phyloP scores from a whole-genome alignment of 768 basidiomycete genomes.

The Lactifluus echinatus region DNA sequence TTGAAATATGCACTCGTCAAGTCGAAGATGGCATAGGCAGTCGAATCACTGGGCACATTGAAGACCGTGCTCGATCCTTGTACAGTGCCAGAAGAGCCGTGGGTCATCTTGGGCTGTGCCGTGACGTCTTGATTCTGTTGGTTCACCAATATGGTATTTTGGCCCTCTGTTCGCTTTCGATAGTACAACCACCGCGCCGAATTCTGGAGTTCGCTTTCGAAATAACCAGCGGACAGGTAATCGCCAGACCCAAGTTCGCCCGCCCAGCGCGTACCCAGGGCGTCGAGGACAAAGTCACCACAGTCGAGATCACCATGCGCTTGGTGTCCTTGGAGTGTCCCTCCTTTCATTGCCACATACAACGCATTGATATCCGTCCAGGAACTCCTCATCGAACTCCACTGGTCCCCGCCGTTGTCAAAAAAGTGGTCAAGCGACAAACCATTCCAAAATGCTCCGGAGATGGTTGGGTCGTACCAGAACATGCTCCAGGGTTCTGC shows the following conservation, averaged over 20 bases:
- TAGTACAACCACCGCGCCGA: constrained; percentile 85
- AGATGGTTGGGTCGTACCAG: constrained; percentile 83
- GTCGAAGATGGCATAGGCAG: constrained; percentile 76
- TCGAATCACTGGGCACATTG: constrained; percentile 51
- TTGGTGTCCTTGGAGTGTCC: constrained; percentile 72
- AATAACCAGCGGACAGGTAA: constrained; percentile 73
- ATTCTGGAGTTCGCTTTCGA: constrained; percentile 60
- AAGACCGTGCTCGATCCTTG: constrained; percentile 86
- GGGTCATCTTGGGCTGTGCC: constrained; percentile 48
- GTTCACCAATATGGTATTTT: constrained; percentile 84
- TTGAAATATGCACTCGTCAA: constrained; percentile 67
- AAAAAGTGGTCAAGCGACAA: constrained; percentile 79
- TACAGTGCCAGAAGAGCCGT: constrained; percentile 41
- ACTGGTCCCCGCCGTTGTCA: constrained; percentile 59
- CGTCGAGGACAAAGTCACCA: constrained; percentile 94
- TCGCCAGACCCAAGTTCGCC: constrained; percentile 90
- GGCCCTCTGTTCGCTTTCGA: constrained; percentile 93
- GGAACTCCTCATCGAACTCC: constrained; percentile 85
- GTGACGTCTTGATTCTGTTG: constrained; percentile 73
- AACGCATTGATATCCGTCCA: constrained; percentile 85
- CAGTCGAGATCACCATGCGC: constrained; percentile 92
- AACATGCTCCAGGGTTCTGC: constrained; percentile 55
- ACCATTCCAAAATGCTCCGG: constrained; percentile 90
- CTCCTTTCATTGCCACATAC: constrained; percentile 86
- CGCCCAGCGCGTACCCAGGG: constrained; percentile 87